phyloP scores from a whole-genome alignment of 2,329 filamentous ascomycete species.

The Cryphonectria japonica region DNA sequence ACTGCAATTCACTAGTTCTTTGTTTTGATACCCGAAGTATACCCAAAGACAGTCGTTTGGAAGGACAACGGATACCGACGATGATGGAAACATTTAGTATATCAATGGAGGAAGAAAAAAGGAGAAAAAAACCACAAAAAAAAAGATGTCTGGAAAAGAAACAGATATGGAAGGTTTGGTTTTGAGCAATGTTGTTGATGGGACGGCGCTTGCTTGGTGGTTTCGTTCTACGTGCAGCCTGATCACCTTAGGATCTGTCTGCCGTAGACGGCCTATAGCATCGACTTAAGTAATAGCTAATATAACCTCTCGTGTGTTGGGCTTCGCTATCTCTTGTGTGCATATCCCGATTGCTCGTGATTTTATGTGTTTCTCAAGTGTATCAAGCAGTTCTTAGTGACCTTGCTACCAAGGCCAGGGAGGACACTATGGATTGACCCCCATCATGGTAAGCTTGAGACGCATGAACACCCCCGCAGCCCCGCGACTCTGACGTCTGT shows the following conservation, averaged over 20 bases:
- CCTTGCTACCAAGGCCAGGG: neutral
- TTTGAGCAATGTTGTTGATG: constrained; percentile 19
- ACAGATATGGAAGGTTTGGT: constrained; percentile 16
- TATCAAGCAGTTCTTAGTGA: neutral
- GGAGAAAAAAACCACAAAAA: constrained; percentile 25
- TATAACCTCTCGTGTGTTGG: constrained; percentile 22
- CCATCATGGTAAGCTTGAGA: neutral
- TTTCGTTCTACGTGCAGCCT: constrained; percentile 2
- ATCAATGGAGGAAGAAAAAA: constrained; percentile 17
- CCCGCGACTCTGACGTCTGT: neutral
- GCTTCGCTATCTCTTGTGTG: constrained; percentile 6
- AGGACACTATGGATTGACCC: neutral
- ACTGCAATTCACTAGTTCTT: constrained; percentile 36
- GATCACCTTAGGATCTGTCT: constrained; percentile 20
- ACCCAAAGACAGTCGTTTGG: constrained; percentile 36
- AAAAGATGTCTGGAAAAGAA: constrained; percentile 19
- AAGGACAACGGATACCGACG: constrained; percentile 35
- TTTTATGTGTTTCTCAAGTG: neutral
- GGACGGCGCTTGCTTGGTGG: constrained; percentile 20
- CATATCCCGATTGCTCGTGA: neutral
- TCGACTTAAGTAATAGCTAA: constrained; percentile 24
- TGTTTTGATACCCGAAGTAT: constrained; percentile 46
- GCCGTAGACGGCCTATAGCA: constrained; percentile 12
- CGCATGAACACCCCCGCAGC: neutral
- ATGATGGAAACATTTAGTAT: constrained; percentile 26